phyloP scores from a whole-genome alignment of 2,329 filamentous ascomycete genomes.

The Neonectria faginata region DNA sequence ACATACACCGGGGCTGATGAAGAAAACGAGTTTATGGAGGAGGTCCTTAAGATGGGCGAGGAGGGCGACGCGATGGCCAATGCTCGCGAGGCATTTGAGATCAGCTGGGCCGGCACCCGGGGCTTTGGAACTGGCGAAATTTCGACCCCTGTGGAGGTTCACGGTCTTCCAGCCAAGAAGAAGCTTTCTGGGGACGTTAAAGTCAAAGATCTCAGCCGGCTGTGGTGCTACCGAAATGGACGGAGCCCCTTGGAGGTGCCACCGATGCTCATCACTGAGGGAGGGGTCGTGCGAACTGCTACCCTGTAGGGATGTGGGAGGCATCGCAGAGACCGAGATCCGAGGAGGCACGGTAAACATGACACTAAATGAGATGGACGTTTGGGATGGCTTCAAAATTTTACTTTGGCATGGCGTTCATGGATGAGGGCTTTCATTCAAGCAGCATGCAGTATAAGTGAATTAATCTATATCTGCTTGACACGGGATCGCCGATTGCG shows the following conservation, averaged over 20 bases:
- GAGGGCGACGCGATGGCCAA: constrained; percentile 58
- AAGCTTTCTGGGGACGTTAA: constrained; percentile 54
- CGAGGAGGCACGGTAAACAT: background rate
- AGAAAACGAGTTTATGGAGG: constrained; percentile 71
- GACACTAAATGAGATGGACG: background rate
- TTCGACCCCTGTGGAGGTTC: constrained; percentile 53
- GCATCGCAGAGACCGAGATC: background rate
- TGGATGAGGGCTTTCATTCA: background rate
- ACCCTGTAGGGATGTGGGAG: constrained; percentile 50
- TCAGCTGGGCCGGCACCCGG: constrained; percentile 58
- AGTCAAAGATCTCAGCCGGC: constrained; percentile 70
- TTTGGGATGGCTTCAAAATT: background rate
- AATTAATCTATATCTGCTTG: background rate
- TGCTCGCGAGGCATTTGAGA: constrained; percentile 60
- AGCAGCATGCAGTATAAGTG: background rate
- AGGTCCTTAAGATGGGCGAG: constrained; percentile 60
- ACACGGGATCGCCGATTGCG: background rate
- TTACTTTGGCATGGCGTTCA: background rate
- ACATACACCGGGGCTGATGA: constrained; percentile 58
- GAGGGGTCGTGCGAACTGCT: constrained; percentile 53
- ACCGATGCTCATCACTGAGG: constrained; percentile 51
- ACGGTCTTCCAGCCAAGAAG: constrained; percentile 47
- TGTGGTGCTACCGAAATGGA: constrained; percentile 74
- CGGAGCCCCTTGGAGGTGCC: constrained; percentile 60
- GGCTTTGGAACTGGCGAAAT: constrained; percentile 53